These are phyloP conservation scores for Nicotiana otophora DNA, from an alignment of 257 asterid genomes.

Conservation along the genomic window DNA sequence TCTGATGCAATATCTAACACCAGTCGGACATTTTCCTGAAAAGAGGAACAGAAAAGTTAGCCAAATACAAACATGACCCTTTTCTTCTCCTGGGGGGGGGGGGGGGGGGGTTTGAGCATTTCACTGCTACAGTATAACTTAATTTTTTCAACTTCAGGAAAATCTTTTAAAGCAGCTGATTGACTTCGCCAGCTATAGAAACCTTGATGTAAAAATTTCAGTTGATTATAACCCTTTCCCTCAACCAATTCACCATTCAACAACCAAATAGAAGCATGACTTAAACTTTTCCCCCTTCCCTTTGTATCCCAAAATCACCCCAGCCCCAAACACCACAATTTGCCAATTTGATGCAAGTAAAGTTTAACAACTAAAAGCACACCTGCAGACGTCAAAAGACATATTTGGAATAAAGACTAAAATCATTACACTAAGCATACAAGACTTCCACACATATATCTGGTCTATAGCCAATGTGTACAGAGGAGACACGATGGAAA, in stretches of 20 bases:
- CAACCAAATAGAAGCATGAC: background rate
- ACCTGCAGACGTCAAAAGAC: background rate
- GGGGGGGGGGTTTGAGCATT: too few relatives aligned
- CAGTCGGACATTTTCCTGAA: constrained; percentile 68
- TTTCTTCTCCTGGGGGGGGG: too few relatives aligned
- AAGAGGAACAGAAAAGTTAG: constrained; percentile 24
- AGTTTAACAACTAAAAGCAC: background rate
- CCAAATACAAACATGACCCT: background rate
- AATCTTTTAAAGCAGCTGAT: background rate
- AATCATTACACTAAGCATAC: background rate
- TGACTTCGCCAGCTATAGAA: background rate
- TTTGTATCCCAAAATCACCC: background rate
- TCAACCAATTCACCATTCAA: background rate
- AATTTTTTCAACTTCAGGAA: background rate
- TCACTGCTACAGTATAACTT: background rate
- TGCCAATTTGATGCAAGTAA: background rate
- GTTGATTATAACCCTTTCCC: background rate
- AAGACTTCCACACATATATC: background rate
- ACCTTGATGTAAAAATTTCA: background rate
- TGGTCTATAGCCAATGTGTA: background rate
- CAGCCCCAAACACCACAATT: background rate
- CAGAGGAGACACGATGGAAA: background rate
- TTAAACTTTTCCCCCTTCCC: background rate
- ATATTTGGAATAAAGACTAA: background rate
- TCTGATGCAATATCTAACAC: constrained; percentile 67